Percentiles rank a stretch among this genome's conserved stretches.
Evolutionary conservation across 352 stramenopile species (phyloP).

Genomic region (Thalassiosira gravida): DNA sequence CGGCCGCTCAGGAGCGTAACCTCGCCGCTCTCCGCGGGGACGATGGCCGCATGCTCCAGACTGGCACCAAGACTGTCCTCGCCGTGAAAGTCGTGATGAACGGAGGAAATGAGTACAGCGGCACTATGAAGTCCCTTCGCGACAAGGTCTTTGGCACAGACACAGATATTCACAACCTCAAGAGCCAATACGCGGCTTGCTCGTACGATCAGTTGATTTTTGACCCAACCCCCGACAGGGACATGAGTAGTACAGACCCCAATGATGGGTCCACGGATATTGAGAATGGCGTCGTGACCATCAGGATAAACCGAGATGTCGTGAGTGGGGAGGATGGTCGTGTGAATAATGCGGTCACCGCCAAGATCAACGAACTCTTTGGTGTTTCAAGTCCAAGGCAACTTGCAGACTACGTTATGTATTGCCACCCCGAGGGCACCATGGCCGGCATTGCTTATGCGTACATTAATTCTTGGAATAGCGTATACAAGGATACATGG

Average conservation of each 20-base stretch:
- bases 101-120: slow-evolving; percentile 7
- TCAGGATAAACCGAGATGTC: slow-evolving; percentile 10
- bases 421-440: slow-evolving; percentile 49
- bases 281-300: slow-evolving; percentile 32
- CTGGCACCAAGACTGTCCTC: slow-evolving; percentile 42
- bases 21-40: no score
- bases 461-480: slow-evolving; percentile 58
- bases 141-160: slow-evolving; percentile 23
- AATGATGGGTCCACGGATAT: slow-evolving; percentile 10
- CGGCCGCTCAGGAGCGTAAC: slow-evolving; percentile 2
- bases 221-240: slow-evolving; percentile 1
- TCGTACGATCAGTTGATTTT: slow-evolving; percentile 21
- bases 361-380: slow-evolving; percentile 24
- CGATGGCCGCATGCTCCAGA: no score
- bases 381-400: slow-evolving; percentile 24
- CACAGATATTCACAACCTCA: slow-evolving; percentile 4
- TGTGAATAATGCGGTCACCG: slow-evolving; percentile 37
- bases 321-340: slow-evolving; percentile 14
- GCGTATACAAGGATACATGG: slow-evolving; percentile 59
- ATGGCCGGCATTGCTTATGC: slow-evolving; percentile 63
- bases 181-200: slow-evolving; percentile 2
- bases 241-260: not conserved
- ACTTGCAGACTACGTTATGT: slow-evolving; percentile 55
- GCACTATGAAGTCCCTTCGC: slow-evolving; percentile 1
- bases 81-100: slow-evolving; percentile 39